These are phyloP conservation scores for Carex pumila DNA, from an alignment of 176 grass and related monocot species.

Conservation along the genomic window DNA sequence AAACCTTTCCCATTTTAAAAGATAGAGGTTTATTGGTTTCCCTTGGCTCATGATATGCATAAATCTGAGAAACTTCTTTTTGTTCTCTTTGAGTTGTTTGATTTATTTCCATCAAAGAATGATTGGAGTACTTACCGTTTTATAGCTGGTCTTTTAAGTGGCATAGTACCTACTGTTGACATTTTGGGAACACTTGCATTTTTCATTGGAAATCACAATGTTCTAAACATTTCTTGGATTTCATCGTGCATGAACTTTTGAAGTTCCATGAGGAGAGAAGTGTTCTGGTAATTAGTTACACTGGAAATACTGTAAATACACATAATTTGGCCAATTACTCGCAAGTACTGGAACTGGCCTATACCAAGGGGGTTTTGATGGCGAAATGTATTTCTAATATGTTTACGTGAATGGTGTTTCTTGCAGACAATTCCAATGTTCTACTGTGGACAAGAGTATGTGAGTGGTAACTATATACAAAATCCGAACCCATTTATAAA, in stretches of 20 bases:
- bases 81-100: neutral
- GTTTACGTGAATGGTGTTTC: neutral
- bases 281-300: neutral
- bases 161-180: neutral
- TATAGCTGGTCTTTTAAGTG: neutral
- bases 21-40: neutral
- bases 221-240: neutral
- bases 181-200: neutral
- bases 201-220: neutral
- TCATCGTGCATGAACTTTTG: neutral
- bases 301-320: neutral
- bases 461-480: conserved; percentile 36
- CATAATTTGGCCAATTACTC: neutral
- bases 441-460: conserved; percentile 69
- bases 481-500: conserved; percentile 44
- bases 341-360: neutral
- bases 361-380: neutral
- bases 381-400: neutral
- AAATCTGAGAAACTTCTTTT: neutral
- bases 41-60: neutral
- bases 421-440: conserved; percentile 73
- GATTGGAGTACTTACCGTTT: neutral
- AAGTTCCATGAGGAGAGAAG: neutral
- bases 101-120: neutral
- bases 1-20: neutral